Evolutionary conservation across 352 stramenopile species (phyloP).

Genomic region (Phytophthora fragariaefolia): DNA sequence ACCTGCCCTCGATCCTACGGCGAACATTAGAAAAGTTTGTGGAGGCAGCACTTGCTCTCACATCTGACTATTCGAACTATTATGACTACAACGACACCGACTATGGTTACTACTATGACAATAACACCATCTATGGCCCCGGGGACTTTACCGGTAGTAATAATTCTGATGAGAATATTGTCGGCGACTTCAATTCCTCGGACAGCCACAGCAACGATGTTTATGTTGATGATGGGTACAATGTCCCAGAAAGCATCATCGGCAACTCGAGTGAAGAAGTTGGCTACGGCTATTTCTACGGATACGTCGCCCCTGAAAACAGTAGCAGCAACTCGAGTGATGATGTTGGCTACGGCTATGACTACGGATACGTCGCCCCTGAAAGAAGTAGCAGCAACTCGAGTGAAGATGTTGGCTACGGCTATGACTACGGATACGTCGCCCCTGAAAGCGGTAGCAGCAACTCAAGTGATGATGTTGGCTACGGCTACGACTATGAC

Average conservation of each 20-base stretch:
- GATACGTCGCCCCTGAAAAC: not conserved
- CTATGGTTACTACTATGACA: not conserved
- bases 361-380: not conserved
- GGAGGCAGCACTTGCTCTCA: not conserved
- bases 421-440: not conserved
- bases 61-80: not conserved
- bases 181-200: too few relatives aligned
- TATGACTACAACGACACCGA: not conserved
- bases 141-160: too few relatives aligned
- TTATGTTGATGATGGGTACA: too few relatives aligned
- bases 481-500: not conserved
- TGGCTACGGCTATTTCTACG: not conserved
- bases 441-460: not conserved
- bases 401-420: not conserved
- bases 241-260: not conserved
- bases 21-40: constrained; percentile 14
- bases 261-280: not conserved
- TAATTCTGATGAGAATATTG: too few relatives aligned
- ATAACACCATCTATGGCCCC: too few relatives aligned
- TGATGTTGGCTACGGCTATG: not conserved
- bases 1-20: constrained; percentile 26
- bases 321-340: not conserved
- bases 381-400: not conserved
- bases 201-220: too few relatives aligned
- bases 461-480: not conserved